phyloP scores from a whole-genome alignment of 1,284 basidiomycete genomes.

The Microbotryum scabiosae region DNA sequence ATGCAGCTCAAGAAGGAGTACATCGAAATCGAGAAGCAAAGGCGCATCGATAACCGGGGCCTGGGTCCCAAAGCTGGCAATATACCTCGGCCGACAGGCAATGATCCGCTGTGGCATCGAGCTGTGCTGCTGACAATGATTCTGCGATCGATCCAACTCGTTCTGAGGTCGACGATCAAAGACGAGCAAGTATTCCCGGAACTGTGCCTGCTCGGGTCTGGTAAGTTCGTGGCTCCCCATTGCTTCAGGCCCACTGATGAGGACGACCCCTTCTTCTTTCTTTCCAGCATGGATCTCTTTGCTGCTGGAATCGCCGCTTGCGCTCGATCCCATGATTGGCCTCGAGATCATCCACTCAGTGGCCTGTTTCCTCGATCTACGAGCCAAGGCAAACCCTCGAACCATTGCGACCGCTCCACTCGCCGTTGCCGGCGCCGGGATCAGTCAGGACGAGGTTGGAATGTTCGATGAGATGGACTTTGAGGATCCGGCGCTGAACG shows the following conservation, averaged over 20 bases:
- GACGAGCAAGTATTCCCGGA: conserved; percentile 53
- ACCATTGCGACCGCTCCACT: conserved; percentile 35
- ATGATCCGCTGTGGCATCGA: conserved; percentile 15
- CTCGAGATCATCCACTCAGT: conserved; percentile 54
- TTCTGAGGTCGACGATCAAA: background rate
- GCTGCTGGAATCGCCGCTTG: conserved; percentile 51
- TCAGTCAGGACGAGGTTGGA: conserved; percentile 60
- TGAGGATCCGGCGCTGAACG: conserved; percentile 53
- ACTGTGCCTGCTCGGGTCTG: conserved; percentile 51
- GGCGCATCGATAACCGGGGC: conserved; percentile 14
- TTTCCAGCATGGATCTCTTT: conserved; percentile 54
- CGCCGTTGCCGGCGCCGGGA: conserved; percentile 19
- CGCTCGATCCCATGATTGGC: conserved; percentile 48
- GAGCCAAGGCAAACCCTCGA: conserved; percentile 45
- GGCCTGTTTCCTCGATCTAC: conserved; percentile 57
- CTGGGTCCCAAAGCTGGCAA: background rate
- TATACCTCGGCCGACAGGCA: background rate
- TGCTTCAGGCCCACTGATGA: background rate
- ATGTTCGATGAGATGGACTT: conserved; percentile 48
- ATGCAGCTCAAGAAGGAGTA: conserved; percentile 55
- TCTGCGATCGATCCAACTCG: conserved; percentile 15
- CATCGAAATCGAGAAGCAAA: conserved; percentile 34
- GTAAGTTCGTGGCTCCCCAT: conserved; percentile 44
- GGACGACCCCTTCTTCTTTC: conserved; percentile 6
- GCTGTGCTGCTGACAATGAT: conserved; percentile 24